phyloP scores from a whole-genome alignment of 441 rosid genomes.

The Pelargonium myrrhifolium region DNA sequence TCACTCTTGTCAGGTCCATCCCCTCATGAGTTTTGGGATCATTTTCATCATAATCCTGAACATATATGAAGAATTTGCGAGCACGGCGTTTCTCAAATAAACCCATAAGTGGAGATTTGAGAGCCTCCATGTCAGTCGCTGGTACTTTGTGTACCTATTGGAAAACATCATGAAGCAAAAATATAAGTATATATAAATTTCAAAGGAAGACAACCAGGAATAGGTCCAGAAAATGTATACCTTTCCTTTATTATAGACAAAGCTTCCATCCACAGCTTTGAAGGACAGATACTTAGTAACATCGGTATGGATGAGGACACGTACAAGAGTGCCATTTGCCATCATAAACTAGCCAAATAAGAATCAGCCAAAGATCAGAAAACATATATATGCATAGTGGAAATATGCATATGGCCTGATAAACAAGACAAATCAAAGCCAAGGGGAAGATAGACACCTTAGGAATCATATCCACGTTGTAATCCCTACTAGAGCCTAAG shows the following conservation, averaged over 20 bases:
- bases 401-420: background rate
- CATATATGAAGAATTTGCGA: constrained; percentile 72
- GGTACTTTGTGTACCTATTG: constrained; percentile 84
- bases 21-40: constrained; percentile 86
- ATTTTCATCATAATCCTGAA: constrained; percentile 63
- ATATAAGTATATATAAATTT: background rate
- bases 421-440: background rate
- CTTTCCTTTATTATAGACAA: constrained; percentile 74
- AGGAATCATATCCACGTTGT: constrained; percentile 66
- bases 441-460: constrained; percentile 30
- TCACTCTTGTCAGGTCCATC: constrained; percentile 73
- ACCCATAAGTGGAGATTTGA: constrained; percentile 88
- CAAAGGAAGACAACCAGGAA: background rate
- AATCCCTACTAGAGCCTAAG: constrained; percentile 51
- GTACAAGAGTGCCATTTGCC: constrained; percentile 92
- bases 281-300: constrained; percentile 83
- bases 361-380: constrained; percentile 3
- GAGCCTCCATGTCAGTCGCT: constrained; percentile 82
- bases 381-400: background rate
- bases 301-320: constrained; percentile 83
- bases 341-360: constrained; percentile 60
- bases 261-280: constrained; percentile 93
- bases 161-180: background rate
- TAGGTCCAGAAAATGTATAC: constrained; percentile 25
- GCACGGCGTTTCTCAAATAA: constrained; percentile 89